Evolutionary conservation across 2,329 filamentous ascomycete species (phyloP).

Genomic region (Paecilomyces niveus): DNA sequence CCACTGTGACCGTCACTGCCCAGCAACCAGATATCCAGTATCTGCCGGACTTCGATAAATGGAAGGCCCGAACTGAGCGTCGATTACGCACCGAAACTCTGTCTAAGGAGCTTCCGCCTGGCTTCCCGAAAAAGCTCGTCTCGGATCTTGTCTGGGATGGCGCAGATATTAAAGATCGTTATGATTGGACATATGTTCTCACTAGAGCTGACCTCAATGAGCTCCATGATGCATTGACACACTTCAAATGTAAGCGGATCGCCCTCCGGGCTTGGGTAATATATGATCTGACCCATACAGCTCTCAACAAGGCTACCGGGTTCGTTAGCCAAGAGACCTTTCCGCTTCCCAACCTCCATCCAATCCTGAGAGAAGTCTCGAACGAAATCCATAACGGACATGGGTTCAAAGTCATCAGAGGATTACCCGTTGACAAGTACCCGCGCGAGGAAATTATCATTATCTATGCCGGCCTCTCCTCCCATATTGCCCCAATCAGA

Average conservation of each 20-base stretch:
- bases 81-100: slow-evolving; percentile 7
- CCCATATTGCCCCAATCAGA: slow-evolving; percentile 33
- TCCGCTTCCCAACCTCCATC: slow-evolving; percentile 31
- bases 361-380: slow-evolving; percentile 26
- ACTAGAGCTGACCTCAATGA: slow-evolving; percentile 33
- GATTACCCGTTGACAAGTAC: slow-evolving; percentile 31
- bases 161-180: slow-evolving; percentile 25
- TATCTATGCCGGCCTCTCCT: slow-evolving; percentile 38
- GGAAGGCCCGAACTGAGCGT: slow-evolving; percentile 6
- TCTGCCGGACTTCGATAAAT: slow-evolving; percentile 10
- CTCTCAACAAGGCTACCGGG: slow-evolving; percentile 21
- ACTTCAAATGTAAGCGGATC: slow-evolving; percentile 33
- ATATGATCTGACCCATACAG: slow-evolving; percentile 9
- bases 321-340: slow-evolving; percentile 42
- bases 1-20: slow-evolving; percentile 16
- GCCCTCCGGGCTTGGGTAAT: neutral
- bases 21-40: slow-evolving; percentile 12
- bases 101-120: slow-evolving; percentile 26
- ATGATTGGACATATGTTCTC: slow-evolving; percentile 37
- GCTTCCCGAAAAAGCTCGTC: slow-evolving; percentile 34
- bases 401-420: slow-evolving; percentile 41
- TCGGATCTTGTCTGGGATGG: slow-evolving; percentile 44
- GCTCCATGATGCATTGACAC: slow-evolving; percentile 33
- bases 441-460: slow-evolving; percentile 31
- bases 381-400: slow-evolving; percentile 33